Conservation (phyloP, 2,329 filamentous ascomycete genomes). For the Aspergillus eucalypticola region DNA sequence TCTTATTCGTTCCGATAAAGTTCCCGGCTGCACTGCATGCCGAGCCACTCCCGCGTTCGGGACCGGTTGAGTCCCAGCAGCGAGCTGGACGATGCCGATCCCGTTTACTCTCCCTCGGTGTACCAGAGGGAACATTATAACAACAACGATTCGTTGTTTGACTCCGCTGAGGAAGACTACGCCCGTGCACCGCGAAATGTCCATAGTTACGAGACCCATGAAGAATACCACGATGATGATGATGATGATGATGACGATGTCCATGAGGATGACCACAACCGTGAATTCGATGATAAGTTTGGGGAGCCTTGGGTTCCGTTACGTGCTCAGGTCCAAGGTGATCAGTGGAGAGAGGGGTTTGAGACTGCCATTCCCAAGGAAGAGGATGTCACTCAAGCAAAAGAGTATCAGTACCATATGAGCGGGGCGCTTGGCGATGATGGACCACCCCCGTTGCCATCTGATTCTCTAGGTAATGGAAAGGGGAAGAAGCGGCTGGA, state of each 20-base stretch:
- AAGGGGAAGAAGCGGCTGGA: conserved; percentile 5
- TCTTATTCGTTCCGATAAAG: conserved; percentile 5
- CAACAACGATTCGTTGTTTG: not conserved
- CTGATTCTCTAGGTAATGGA: not conserved
- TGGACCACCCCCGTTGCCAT: not conserved
- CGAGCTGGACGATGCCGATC: conserved; percentile 22
- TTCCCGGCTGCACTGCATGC: conserved; percentile 28
- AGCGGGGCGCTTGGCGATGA: not conserved
- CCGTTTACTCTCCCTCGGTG: conserved; percentile 12
- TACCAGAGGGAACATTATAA: conserved; percentile 9
- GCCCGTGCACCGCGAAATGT: not conserved
- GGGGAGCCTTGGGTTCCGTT: conserved; percentile 23
- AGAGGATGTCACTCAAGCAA: conserved; percentile 10
- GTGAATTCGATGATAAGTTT: conserved; percentile 14
- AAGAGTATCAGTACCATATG: not conserved
- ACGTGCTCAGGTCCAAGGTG: conserved; percentile 19
- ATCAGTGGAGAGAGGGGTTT: conserved; percentile 19
- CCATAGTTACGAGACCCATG: not conserved
- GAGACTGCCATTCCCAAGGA: conserved; percentile 15
- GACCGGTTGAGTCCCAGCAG: conserved; percentile 32
- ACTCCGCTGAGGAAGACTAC: not conserved
- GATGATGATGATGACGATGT: conserved; percentile 23
- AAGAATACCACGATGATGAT: conserved; percentile 22
- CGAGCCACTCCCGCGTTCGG: conserved; percentile 35
- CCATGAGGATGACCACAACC: conserved; percentile 9